Conservation (phyloP, 2,329 filamentous ascomycete species). For the Elsinoe arachidis region DNA sequence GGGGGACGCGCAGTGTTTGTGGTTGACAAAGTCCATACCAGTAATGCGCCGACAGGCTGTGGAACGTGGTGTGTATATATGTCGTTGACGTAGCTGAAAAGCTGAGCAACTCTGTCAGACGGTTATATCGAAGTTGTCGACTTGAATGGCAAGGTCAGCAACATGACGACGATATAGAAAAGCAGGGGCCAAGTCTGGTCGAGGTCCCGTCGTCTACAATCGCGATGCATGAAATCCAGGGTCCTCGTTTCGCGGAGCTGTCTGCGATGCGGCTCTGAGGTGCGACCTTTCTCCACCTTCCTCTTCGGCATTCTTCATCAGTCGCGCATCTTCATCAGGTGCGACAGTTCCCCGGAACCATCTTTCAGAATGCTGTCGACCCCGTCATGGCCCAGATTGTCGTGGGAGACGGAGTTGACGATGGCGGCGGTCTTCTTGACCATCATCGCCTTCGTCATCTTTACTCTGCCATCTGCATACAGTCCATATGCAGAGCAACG, state of each 20-base stretch:
- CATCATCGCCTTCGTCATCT: conserved; percentile 41
- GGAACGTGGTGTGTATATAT: neutral
- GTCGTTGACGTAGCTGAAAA: too few relatives aligned
- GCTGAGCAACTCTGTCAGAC: too few relatives aligned
- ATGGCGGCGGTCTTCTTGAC: conserved; percentile 37
- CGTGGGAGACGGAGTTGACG: conserved; percentile 32
- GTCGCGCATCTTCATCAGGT: neutral
- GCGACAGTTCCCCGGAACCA: neutral
- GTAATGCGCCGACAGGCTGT: neutral
- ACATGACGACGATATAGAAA: neutral
- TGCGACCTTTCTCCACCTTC: neutral
- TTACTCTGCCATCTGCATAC: conserved; percentile 47
- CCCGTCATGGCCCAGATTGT: conserved; percentile 21
- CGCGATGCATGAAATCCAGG: neutral
- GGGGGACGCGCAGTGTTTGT: neutral
- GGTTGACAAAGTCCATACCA: conserved; percentile 22
- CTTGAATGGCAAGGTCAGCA: neutral
- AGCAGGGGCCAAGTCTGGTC: neutral
- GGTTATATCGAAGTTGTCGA: neutral
- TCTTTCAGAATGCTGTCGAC: conserved; percentile 22
- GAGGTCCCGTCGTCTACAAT: neutral
- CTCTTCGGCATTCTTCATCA: neutral
- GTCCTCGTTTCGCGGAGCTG: conserved; percentile 2
- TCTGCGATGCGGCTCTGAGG: conserved; percentile 4
- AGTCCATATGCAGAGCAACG: conserved; percentile 28